Conservation (phyloP, 257 asterid species). For the Solanum bulbocastanum region DNA sequence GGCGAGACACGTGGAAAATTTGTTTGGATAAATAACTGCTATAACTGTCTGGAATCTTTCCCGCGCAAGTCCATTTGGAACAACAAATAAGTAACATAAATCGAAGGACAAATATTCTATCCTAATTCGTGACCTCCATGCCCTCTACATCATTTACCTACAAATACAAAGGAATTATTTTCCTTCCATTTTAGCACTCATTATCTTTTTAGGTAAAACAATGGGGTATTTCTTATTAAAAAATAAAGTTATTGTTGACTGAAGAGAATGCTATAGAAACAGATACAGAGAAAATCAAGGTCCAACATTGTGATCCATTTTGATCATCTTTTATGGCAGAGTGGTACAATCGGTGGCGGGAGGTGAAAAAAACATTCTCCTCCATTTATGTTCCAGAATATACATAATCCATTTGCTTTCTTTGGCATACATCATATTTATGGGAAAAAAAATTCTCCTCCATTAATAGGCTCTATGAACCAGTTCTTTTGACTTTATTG, state of each 20-base stretch:
- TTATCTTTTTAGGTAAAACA: not conserved
- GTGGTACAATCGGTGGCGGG: not conserved
- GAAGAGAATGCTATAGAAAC: not conserved
- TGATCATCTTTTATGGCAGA: not conserved
- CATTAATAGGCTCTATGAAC: not conserved
- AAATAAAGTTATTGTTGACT: not conserved
- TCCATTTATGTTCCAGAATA: not conserved
- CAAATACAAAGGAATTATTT: not conserved
- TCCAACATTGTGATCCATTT: not conserved
- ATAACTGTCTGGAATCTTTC: not conserved
- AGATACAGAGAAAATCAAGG: not conserved
- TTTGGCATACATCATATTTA: not conserved
- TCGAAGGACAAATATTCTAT: not conserved
- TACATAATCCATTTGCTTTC: not conserved
- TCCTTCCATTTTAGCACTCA: not conserved
- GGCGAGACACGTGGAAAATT: not conserved
- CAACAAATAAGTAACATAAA: not conserved
- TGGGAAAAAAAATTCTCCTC: not conserved
- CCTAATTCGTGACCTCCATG: not conserved
- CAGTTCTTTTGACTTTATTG: not conserved
- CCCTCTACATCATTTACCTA: not conserved
- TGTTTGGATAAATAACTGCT: not conserved
- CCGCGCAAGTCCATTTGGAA: not conserved
- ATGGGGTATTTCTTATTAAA: not conserved
- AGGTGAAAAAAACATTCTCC: not conserved